Evolutionary conservation across 1,284 basidiomycete species (phyloP), one percentile per base, ranked within the genome.

Genomic region (Irpex sp.): DNA sequence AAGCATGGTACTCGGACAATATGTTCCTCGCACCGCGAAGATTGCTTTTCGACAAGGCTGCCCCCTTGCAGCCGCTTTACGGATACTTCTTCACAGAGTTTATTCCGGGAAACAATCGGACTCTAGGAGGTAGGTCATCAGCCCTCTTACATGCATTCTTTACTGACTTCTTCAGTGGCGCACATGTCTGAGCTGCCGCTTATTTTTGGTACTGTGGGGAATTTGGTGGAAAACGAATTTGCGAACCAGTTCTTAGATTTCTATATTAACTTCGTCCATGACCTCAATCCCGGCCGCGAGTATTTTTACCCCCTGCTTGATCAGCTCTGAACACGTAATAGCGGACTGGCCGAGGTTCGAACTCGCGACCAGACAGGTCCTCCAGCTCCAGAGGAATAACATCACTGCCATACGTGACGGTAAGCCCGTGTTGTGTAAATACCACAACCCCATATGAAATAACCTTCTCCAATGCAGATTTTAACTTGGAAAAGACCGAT

Each of bases 1-100:
- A 72, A 56, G 74, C 82, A 1, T 86, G 80, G 78, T 86, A 85
- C 65, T 81, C 80, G 0, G 82, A 82, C 63, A 74, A 78, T 58
- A 84, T 84, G 81, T 86, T 77, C 67, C 72, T 85, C 21, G 72
- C 78, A 0, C 73, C 81, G 0, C 69, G 82, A 42, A 73, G 83
- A 49, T 71, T 79, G 48, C 79, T 85, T 56, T 82, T 82, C 62
- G 70, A 80, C 36, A 73, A 78, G 42, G 82, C 78, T 0, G 76
- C 82, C 0, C 63, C 74, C 0, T 65, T 73, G n/a, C 82, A 83
- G 62, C 77, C 78, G 0, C 75, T 80, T 64, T 86, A 79, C 68
- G 80, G 71, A 1, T 86, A 86, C 64, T 77, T 80, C 63, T 85
- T 85, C 67, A 74, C 70, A 7, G 82, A 85, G 67, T 81, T 82